Evolutionary conservation across 257 asterid genomes (phyloP), one percentile per base, ranked within the genome.

Genomic region (Solanum pinnatisectum): DNA sequence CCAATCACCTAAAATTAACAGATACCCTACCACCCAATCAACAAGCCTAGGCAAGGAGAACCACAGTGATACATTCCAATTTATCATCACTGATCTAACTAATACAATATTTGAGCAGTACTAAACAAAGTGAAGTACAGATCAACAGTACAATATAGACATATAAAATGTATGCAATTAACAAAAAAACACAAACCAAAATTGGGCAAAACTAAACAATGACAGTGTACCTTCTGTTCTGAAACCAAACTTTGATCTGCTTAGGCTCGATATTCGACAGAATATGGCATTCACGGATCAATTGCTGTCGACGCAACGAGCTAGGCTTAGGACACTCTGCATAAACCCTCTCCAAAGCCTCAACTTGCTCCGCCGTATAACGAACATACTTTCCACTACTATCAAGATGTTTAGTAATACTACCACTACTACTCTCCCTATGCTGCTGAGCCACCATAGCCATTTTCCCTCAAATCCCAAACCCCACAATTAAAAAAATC

Each of bases 211-310:
- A 20, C 25, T 18, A 18, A 32, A 49, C 44, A 82, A 32, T 49
- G 70, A 16, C 6, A 16, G 49, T 49, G 73, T 87, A 96, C 99
- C 99, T 95, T 84, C 99, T 93, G 91, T 96, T 96, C 77, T 96
- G 99, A 87, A 96, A 96, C 99, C 99, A 96, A 79, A 96, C 98
- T 92, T 96, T 96, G 92, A 96, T 94, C 94, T 96, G 99, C 87
- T 91, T 96, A 84, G 99, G 96, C 89, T 96, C 99, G 89, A 96
- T 93, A 92, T 96, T 94, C 68, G 95, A 90, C 14, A 96, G 94
- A 89, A 95, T 94, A 33, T 98, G 98, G 89, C 95, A 94, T 88
- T 96, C 99, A 30, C 99, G 90, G 85, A 96, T 94, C 92, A 96
- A 92, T 88, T 96, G 99, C 90, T 95, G 99, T 14, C 98, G 90